Evolutionary conservation across 2,329 filamentous ascomycete species (phyloP), one percentile per base, ranked within the genome.

Genomic region (Pseudohalonectria lignicola): DNA sequence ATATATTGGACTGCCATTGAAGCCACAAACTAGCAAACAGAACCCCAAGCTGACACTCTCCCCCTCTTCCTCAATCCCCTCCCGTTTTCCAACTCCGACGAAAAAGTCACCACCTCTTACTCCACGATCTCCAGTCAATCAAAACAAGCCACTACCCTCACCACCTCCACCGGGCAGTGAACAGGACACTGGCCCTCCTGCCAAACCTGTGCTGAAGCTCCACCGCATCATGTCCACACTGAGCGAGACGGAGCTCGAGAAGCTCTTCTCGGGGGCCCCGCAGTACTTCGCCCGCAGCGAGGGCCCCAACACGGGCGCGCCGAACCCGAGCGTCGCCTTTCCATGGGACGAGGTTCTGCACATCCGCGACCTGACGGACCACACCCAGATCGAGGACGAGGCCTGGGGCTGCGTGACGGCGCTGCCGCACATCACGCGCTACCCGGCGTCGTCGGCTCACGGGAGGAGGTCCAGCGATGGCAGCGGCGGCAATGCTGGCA

Each of bases 241-340:
- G 41, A 69, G 60, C 48, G 67, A 74, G 33, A 61, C 65, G 30
- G 76, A 82, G 46, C 61, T 85, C 37, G 75, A 79, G 58, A 75
- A 76, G 55, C 69, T 85, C 49, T 86, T 85, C 63, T 82, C 79
- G 19, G 80, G 81, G n/a, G 81, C 81, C 31, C 81, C 81, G 45
- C 79, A 83, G 53, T 85, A 80, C 61, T 78, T 76, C 54, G 69
- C 74, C 46, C 68, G 73, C 37, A 70, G 67, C 41, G 69, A 76
- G 47, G 71, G 72, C 29, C 71, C 77, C 53, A 72, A 66, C 52
- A 69, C 67, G 41, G 74, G 68, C 36, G 71, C 75, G 28, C 72
- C 73, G 17, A 69, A 76, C 47, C 78, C 79, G 17, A 74, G 66
- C 35, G 76, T 79, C 20, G 73, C 75, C 28, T 84, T 78, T 51